Conservation (phyloP, 306 rosid species). For the Gillenia trifoliata region DNA sequence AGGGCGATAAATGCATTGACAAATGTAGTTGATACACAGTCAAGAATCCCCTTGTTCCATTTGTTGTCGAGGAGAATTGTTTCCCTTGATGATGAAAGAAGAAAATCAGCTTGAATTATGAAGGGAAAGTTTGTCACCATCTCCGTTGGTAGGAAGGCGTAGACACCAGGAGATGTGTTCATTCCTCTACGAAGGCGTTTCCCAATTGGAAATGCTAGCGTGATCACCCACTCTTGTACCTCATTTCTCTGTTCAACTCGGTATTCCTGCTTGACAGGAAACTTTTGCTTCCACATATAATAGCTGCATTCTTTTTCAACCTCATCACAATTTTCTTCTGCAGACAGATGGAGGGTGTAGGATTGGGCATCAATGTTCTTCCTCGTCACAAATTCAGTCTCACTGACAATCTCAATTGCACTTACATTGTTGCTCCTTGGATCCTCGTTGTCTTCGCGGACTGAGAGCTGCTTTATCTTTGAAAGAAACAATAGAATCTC, state of each 20-base stretch:
- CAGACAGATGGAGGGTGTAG: conserved; percentile 51
- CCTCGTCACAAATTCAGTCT: conserved; percentile 37
- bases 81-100: conserved; percentile 70
- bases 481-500: conserved; percentile 60
- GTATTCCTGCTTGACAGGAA: conserved; percentile 41
- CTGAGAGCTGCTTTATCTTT: conserved; percentile 57
- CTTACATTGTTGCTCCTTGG: conserved; percentile 29
- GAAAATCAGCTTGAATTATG: conserved; percentile 68
- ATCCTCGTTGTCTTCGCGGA: conserved; percentile 42
- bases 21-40: conserved; percentile 54
- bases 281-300: conserved; percentile 67
- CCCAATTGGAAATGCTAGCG: conserved; percentile 55
- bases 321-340: conserved; percentile 18
- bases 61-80: conserved; percentile 54
- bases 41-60: conserved; percentile 79
- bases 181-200: conserved; percentile 39
- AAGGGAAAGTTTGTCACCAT: conserved; percentile 73
- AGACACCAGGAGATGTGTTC: conserved; percentile 44
- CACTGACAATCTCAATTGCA: conserved; percentile 46
- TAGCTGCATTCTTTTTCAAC: conserved; percentile 36
- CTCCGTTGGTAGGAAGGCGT: conserved; percentile 70
- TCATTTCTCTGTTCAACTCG: conserved; percentile 48
- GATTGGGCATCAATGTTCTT: conserved; percentile 65
- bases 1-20: conserved; percentile 51
- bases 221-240: conserved; percentile 46